A percentile compares a stretch with the other conserved stretches of the same genome.
phyloP scores from a whole-genome alignment of 495 filamentous ascomycete species.

The Penicillium cataractarum region DNA sequence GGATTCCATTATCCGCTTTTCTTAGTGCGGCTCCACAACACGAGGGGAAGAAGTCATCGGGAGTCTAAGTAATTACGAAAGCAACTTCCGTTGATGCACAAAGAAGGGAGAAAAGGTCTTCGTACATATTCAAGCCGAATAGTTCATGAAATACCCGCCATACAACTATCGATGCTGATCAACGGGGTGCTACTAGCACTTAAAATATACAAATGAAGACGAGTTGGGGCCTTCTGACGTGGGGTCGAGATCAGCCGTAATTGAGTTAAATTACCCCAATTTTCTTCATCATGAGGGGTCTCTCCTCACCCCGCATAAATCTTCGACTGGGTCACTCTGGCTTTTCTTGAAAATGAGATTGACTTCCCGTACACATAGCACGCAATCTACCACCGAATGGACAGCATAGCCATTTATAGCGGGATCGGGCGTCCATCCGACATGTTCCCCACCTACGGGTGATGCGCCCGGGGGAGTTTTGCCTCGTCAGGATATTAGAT shows the following conservation, averaged over 20 bases:
- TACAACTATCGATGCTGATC: no score
- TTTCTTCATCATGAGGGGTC: background rate
- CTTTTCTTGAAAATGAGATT: background rate
- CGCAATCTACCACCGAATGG: background rate
- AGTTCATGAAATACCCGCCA: no score
- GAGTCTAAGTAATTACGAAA: background rate
- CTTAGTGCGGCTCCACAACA: no score
- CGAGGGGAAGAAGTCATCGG: background rate
- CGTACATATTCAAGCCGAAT: no score
- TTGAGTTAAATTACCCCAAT: background rate
- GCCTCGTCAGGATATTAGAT: background rate
- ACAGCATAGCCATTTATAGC: background rate
- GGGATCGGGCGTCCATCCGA: background rate
- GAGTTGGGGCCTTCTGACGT: background rate
- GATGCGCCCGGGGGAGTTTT: background rate
- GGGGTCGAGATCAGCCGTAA: no score
- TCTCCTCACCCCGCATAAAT: no score
- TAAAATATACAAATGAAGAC: background rate
- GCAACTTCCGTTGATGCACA: background rate
- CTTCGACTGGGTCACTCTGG: background rate
- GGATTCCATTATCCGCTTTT: no score
- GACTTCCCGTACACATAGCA: background rate
- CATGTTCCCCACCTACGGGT: background rate
- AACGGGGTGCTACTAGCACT: no score
- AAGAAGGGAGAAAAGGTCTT: background rate